phyloP scores from a whole-genome alignment of 1,284 basidiomycete genomes.

The Apiotrichum akiyoshidainum region DNA sequence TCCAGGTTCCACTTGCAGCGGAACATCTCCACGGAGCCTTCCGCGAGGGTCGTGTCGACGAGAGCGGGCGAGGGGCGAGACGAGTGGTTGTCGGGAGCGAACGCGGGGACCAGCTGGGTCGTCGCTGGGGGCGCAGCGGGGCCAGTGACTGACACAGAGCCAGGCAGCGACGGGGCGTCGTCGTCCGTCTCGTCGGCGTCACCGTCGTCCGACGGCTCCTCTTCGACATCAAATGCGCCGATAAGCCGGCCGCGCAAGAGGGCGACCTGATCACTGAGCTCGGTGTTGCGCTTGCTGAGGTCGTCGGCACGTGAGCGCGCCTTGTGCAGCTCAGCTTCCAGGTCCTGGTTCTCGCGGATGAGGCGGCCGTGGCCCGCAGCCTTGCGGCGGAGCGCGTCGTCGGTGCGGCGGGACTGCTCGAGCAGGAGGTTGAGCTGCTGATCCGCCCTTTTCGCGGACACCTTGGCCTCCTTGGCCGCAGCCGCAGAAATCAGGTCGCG shows the following conservation, averaged over 20 bases:
- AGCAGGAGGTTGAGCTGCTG: conserved; percentile 32
- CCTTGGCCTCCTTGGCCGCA: conserved; percentile 10
- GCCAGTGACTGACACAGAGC: background rate
- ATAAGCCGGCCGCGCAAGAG: conserved; percentile 31
- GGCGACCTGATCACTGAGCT: conserved; percentile 29
- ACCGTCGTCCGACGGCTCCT: conserved; percentile 5
- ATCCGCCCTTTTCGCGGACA: conserved; percentile 15
- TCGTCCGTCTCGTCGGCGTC: conserved; percentile 13
- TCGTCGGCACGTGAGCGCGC: conserved; percentile 14
- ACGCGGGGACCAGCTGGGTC: conserved; percentile 3
- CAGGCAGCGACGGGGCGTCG: conserved; percentile 5
- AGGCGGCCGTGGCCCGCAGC: conserved; percentile 26
- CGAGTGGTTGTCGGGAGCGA: conserved; percentile 11
- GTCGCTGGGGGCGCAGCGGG: background rate
- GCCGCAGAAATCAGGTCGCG: conserved; percentile 27
- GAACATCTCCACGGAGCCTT: conserved; percentile 16
- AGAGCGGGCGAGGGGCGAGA: background rate
- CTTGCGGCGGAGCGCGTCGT: conserved; percentile 36
- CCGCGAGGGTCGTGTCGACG: conserved; percentile 12
- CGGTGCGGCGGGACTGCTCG: conserved; percentile 40
- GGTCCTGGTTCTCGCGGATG: conserved; percentile 21
- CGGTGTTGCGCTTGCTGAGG: conserved; percentile 34
- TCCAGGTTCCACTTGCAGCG: conserved; percentile 23
- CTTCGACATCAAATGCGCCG: conserved; percentile 28
- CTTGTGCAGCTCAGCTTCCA: conserved; percentile 19